A percentile compares a stretch with the other conserved stretches of the same genome.
These are phyloP conservation scores for Mycosphaerella sp. DNA, from an alignment of 2,329 filamentous ascomycete species.

Conservation along the genomic window DNA sequence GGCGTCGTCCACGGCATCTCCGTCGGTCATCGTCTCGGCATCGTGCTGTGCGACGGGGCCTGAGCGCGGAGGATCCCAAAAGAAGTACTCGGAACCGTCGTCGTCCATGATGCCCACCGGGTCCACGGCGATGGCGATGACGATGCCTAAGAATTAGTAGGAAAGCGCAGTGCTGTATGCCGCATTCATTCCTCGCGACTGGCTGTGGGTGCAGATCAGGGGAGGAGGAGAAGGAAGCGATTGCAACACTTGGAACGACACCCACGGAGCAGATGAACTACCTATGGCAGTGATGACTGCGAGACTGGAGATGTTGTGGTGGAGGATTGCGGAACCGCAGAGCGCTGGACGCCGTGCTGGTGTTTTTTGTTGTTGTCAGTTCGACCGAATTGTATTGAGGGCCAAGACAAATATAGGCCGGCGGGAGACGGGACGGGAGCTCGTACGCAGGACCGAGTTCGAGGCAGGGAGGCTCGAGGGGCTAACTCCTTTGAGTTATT, in stretches of 20 bases:
- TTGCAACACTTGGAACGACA: neutral
- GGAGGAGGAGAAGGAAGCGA: neutral
- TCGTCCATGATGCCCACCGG: too few species aligned
- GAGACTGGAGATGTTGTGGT: neutral
- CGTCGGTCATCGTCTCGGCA: neutral
- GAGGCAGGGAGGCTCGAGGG: too few species aligned
- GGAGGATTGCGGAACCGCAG: neutral
- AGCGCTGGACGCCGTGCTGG: neutral
- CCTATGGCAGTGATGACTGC: neutral
- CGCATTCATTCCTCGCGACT: neutral
- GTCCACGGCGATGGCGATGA: neutral
- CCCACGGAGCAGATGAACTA: neutral
- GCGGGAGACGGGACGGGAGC: too few species aligned
- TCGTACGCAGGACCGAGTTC: too few species aligned
- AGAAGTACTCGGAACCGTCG: too few species aligned
- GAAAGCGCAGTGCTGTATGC: neutral
- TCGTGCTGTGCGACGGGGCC: neutral
- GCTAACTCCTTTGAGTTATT: too few species aligned
- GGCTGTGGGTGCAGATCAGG: neutral
- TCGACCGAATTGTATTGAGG: neutral
- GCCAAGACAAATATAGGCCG: too few species aligned
- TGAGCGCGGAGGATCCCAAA: too few species aligned
- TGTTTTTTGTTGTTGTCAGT: neutral
- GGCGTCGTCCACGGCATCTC: neutral
- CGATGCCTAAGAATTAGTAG: neutral